Evolutionary conservation across 2,329 filamentous ascomycete species (phyloP).

Genomic region (Ustilaginoidea virens): DNA sequence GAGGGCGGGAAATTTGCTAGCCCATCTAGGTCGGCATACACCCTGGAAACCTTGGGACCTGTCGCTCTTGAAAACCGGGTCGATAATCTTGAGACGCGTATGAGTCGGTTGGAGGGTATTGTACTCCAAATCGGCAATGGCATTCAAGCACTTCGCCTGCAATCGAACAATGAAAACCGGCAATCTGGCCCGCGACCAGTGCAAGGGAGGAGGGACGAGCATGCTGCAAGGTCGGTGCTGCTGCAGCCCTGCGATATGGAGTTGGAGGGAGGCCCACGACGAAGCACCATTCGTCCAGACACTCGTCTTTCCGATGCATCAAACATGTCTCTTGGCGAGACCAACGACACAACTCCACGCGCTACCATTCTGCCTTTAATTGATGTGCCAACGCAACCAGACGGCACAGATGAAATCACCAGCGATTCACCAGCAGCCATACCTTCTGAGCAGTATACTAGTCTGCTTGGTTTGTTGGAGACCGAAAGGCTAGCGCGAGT

Average conservation of each 20-base stretch:
- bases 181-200: conserved; percentile 5
- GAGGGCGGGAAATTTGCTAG: not conserved
- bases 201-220: not conserved
- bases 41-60: conserved; percentile 17
- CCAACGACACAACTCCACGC: conserved; percentile 25
- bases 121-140: conserved; percentile 33
- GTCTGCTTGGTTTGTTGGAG: conserved; percentile 36
- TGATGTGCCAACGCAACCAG: conserved; percentile 20
- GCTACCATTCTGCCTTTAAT: conserved; percentile 13
- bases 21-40: not conserved
- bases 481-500: conserved; percentile 40
- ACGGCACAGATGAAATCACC: conserved; percentile 11
- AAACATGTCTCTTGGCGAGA: conserved; percentile 29
- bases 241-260: conserved; percentile 2
- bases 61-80: conserved; percentile 38
- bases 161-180: conserved; percentile 12
- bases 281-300: conserved; percentile 9
- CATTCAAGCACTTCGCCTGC: conserved; percentile 21
- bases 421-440: conserved; percentile 16
- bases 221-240: not conserved
- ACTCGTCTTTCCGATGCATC: conserved; percentile 27
- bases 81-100: conserved; percentile 31
- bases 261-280: conserved; percentile 1
- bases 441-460: conserved; percentile 31
- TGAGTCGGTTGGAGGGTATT: conserved; percentile 36